Base-by-base conservation (phyloP, 2,329 filamentous ascomycete genomes). In the Fusarium sp. region DNA sequence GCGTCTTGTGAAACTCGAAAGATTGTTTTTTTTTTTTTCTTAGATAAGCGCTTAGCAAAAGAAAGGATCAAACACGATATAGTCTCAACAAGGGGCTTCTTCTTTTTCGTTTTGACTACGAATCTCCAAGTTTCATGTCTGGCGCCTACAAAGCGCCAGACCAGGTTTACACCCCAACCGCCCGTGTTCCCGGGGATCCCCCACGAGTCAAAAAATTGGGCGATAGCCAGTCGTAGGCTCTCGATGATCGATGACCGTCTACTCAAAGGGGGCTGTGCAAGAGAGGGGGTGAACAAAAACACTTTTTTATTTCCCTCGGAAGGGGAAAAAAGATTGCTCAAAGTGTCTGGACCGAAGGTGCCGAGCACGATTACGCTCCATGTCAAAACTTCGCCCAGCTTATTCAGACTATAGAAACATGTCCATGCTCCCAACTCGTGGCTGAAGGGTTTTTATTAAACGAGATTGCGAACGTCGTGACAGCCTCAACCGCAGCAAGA, bases 211-310 rank as follows among this genome's bases (percentile, higher is more conserved):
- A 27, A 30, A 62, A 43, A 45, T 54, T 58, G 37, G 40, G 33
- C 63, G 38, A 32, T 38, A 70, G 59, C 72, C 72, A 74, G 72
- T 74, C 69, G 66, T 56, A 65, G 32, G 63, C 66, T 54, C 50
- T 70, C 59, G 30, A 63, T 59, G 62, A 47, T 57, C 64, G 56
- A 71, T 71, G 68, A 60, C 69, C 45, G 69, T 65, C 22, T 27
- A 15, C 22, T 37, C 58, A 25, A 73, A 68, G 70, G 71, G 71
- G 71, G 71, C 71, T 73, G 71, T 73, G 71, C 47, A 52, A 30
- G 15, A 50, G 47, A 32, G 47, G 47, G 43, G 47, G 15, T 43
- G 25, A 27, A n/a, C 25, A n/a, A n/a, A 20, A 20, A 50, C 25
- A 30, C 30, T 4, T n/a, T 52, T 52, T 32, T 52, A 52, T 52